Percentiles rank a stretch among this genome's conserved stretches.
These are phyloP conservation scores for Saturnispora serradocipensis DNA, from an alignment of 805 yeast species.

Conservation along the genomic window DNA sequence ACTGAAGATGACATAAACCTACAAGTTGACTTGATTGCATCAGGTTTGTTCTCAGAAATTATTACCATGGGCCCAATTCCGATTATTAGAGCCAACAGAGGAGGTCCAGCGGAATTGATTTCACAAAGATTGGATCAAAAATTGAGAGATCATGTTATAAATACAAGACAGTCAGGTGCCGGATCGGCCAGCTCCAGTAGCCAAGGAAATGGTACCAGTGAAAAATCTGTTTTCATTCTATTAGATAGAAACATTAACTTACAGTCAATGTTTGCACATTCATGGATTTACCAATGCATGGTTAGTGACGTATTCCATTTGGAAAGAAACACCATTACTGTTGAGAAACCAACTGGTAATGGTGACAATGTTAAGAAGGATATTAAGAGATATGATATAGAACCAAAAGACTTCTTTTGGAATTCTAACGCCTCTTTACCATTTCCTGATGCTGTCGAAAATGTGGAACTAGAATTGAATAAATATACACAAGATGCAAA, in stretches of 20 bases:
- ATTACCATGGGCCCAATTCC: conserved; percentile 78
- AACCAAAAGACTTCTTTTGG: conserved; percentile 94
- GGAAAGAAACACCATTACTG: conserved; percentile 70
- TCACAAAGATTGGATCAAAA: conserved; percentile 79
- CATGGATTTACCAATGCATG: conserved; percentile 97
- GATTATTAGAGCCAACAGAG: conserved; percentile 79
- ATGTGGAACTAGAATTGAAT: conserved; percentile 76
- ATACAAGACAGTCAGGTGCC: conserved; percentile 34
- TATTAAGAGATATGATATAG: conserved; percentile 72
- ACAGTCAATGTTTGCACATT: conserved; percentile 89
- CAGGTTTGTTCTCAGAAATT: conserved; percentile 71
- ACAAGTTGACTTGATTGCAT: conserved; percentile 62
- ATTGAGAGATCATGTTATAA: conserved; percentile 77
- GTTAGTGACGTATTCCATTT: conserved; percentile 85
- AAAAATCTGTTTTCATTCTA: conserved; percentile 68
- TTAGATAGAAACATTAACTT: conserved; percentile 86
- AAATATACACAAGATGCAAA: conserved; percentile 81
- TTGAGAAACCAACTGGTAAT: conserved; percentile 30
- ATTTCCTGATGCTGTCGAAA: conserved; percentile 98
- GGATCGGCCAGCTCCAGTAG: conserved; percentile 2
- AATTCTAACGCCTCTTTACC: conserved; percentile 72
- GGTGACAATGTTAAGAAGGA: conserved; percentile 30
- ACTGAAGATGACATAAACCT: conserved; percentile 65
- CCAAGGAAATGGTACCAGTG: conserved; percentile 16
- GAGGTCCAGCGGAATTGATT: conserved; percentile 93